These are phyloP conservation scores for Petunia hybrid DNA, from an alignment of 305 asterid genomes.

Conservation along the genomic window DNA sequence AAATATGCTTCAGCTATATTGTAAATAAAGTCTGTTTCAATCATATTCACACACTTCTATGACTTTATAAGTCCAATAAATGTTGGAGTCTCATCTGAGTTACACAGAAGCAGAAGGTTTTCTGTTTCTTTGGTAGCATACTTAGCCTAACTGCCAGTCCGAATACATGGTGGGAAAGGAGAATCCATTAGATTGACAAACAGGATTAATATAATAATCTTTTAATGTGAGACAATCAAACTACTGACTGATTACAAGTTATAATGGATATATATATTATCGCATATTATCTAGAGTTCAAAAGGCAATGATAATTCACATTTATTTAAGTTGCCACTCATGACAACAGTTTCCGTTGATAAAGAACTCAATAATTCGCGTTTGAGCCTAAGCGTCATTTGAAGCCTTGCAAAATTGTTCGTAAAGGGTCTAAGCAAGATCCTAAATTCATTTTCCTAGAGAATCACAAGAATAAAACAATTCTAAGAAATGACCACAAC, in stretches of 20 bases:
- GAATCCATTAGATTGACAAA: conserved; percentile 6
- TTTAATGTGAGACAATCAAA: background rate
- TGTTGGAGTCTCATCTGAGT: conserved; percentile 8
- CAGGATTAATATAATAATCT: background rate
- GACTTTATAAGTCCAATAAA: conserved; percentile 4
- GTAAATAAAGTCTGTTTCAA: conserved; percentile 28
- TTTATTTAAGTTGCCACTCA: background rate
- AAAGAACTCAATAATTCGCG: background rate
- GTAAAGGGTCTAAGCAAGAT: conserved; percentile 26
- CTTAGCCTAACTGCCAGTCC: background rate
- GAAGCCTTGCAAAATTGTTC: background rate
- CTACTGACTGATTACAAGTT: conserved; percentile 22
- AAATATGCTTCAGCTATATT: conserved; percentile 32
- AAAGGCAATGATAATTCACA: background rate
- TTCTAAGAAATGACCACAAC: conserved; percentile 11
- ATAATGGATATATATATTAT: background rate
- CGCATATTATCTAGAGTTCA: background rate
- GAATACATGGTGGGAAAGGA: background rate
- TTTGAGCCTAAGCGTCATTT: conserved; percentile 21
- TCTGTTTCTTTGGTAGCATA: conserved; percentile 10
- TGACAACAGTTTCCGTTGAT: background rate
- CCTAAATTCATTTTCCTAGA: conserved; percentile 1
- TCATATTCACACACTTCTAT: background rate
- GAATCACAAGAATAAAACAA: background rate
- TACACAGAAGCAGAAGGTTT: conserved; percentile 13